Base-by-base conservation (phyloP, 495 filamentous ascomycete genomes). In the Aspergillus sclerotioniger region DNA sequence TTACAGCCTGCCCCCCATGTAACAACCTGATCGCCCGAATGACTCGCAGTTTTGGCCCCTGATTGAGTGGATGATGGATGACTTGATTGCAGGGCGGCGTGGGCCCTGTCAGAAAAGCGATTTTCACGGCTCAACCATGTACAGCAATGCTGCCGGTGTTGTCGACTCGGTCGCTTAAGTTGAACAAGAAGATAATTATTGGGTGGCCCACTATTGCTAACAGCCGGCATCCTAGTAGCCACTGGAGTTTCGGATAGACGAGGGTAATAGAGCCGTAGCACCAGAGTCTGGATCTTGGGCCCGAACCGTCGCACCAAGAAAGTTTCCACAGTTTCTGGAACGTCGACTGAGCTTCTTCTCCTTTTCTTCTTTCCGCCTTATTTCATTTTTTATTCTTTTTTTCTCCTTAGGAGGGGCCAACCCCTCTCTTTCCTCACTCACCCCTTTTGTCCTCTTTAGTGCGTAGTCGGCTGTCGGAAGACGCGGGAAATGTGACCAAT, bases 301-400 rank as follows among this genome's bases (percentile, higher is more conserved):
- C 45, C 59, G 53, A 62, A 62, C 58, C 53, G 54, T 57, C 59
- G 49, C 59, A 60, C 51, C 57, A 57, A 57, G 51, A 55, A 59
- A 60, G 57, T 59, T 54, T 65, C 54, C 57, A 59, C 58, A 47
- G 53, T 60, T 65, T 65, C 63, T 65, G 60, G 63, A 65, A 65
- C 63, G 53, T 53, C 32, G 39, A 58, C 53, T 35, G 51, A 39
- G 33, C 44, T 25, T 48, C 50, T 31, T 45, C 31, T 45, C 52
- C 45, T 51, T 53, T 51, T 25, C 19, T 32, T 48, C 19, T 53
- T 28, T 17, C n/a, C 4, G 16, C 28, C 32, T 35, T 31, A 25
- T 50, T 57, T 32, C 44, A 51, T 43, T 35, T 53, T 58, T 47
- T 35, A 8, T 20, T 6, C 44, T 25, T 35, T 31, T 31, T 31